Percentiles rank a stretch among this genome's conserved stretches.
phyloP scores from a whole-genome alignment of 2,329 filamentous ascomycete genomes.

The Fusarium marasasianum region DNA sequence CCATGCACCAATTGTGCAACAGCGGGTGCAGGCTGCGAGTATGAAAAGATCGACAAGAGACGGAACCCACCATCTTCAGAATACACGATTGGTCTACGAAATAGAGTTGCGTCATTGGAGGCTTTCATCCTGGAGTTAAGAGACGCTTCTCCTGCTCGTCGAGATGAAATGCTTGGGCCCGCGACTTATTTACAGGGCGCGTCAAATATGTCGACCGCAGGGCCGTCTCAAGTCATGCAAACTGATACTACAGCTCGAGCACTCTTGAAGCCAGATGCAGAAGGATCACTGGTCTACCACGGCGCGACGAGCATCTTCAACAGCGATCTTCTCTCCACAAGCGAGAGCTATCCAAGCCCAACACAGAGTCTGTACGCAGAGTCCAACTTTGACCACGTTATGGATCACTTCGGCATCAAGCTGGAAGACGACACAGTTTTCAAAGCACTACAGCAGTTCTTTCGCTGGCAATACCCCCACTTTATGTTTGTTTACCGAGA shows the following conservation, averaged over 20 bases:
- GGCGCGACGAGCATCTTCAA: constrained; percentile 1
- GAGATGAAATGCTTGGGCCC: background rate
- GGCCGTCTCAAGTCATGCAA: background rate
- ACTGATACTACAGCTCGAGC: background rate
- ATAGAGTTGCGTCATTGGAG: background rate
- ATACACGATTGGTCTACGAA: background rate
- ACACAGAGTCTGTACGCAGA: background rate
- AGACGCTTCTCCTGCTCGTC: background rate
- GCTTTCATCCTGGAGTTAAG: background rate
- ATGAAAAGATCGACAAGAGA: background rate
- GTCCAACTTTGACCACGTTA: background rate
- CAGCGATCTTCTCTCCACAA: background rate
- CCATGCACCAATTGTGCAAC: background rate
- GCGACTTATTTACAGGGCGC: background rate
- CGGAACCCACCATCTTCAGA: background rate
- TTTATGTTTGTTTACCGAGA: constrained; percentile 5
- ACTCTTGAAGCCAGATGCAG: background rate
- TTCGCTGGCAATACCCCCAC: constrained; percentile 6
- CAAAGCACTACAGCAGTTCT: constrained; percentile 1
- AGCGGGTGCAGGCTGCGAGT: background rate
- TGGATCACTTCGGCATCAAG: constrained; percentile 6
- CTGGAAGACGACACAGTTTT: background rate
- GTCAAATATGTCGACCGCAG: background rate
- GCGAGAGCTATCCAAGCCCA: background rate
- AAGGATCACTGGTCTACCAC: background rate